phyloP scores from a whole-genome alignment of 192 early-diverging fungal genomes.

The Ambispora gerdemannii region DNA sequence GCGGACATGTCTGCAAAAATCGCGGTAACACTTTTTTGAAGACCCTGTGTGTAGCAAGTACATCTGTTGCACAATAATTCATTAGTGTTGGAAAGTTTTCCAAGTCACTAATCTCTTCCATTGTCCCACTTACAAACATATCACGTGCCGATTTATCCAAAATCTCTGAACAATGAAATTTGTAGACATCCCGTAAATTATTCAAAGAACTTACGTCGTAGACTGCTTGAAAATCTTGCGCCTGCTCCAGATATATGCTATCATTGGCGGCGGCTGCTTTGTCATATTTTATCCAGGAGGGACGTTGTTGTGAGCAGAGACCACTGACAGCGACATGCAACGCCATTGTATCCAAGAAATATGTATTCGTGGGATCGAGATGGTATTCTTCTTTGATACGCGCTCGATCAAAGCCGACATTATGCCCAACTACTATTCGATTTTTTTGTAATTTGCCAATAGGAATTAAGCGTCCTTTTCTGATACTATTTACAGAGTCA shows the following conservation, averaged over 20 bases:
- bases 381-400: conserved; percentile 77
- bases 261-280: conserved; percentile 36
- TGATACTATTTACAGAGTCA: too few species aligned
- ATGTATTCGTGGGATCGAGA: conserved; percentile 41
- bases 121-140: conserved; percentile 53
- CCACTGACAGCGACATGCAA: conserved; percentile 82
- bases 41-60: conserved; percentile 62
- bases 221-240: conserved; percentile 33
- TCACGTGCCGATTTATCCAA: conserved; percentile 58
- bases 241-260: neutral
- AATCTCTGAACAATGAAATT: conserved; percentile 60
- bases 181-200: conserved; percentile 67
- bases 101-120: conserved; percentile 45
- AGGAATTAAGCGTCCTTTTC: conserved; percentile 31
- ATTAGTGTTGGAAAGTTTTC: conserved; percentile 60
- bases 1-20: conserved; percentile 78
- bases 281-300: conserved; percentile 60
- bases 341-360: conserved; percentile 82
- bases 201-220: conserved; percentile 59
- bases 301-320: conserved; percentile 74
- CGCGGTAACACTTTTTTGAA: conserved; percentile 59
- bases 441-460: conserved; percentile 35
- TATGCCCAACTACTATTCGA: conserved; percentile 69
- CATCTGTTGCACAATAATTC: conserved; percentile 80
- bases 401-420: conserved; percentile 80